phyloP scores from a whole-genome alignment of 208 protist genomes.

The Spongospora subterranea region DNA sequence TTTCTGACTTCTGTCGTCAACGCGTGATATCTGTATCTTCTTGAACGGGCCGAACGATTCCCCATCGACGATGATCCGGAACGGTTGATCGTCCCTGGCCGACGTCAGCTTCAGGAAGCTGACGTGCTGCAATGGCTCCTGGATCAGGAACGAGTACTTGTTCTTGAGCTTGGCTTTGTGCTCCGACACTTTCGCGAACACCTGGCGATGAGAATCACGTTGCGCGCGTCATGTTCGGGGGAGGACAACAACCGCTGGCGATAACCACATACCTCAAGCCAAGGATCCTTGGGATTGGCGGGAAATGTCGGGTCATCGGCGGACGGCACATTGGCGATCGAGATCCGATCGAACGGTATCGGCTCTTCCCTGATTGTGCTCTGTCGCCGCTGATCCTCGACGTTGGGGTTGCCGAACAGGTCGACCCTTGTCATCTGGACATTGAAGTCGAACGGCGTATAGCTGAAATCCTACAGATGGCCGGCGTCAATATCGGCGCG shows the following conservation, averaged over 20 bases:
- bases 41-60: constrained; percentile 52
- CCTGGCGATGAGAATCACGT: not conserved
- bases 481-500: not conserved
- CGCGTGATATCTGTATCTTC: not conserved
- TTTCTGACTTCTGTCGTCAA: not conserved
- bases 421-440: not conserved
- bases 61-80: constrained; percentile 54
- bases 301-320: constrained; percentile 32
- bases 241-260: not conserved
- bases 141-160: constrained; percentile 41
- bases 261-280: constrained; percentile 29
- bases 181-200: constrained; percentile 51
- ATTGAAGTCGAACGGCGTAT: constrained; percentile 16
- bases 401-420: not conserved
- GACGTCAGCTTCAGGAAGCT: constrained; percentile 29
- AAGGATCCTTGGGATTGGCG: constrained; percentile 40
- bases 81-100: constrained; percentile 3
- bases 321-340: constrained; percentile 10
- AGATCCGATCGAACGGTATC: constrained; percentile 48
- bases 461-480: constrained; percentile 28
- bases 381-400: constrained; percentile 8
- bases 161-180: constrained; percentile 53
- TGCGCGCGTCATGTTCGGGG: too few species aligned
- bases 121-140: constrained; percentile 55
- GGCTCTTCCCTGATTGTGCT: not conserved